phyloP scores from a whole-genome alignment of 306 rosid species.

The Trifolium pratense region DNA sequence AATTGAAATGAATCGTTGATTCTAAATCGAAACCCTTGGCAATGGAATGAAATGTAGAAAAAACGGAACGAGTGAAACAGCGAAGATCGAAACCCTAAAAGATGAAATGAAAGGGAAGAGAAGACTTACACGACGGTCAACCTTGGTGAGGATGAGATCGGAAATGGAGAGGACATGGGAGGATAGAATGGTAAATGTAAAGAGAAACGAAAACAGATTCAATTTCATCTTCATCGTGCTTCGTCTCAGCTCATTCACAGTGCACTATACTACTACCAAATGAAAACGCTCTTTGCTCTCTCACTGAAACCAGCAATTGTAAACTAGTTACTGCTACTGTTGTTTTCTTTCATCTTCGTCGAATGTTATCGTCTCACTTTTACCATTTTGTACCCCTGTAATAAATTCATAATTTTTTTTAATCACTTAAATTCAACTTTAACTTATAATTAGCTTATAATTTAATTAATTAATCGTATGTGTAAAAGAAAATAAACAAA shows the following conservation, averaged over 20 bases:
- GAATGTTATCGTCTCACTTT: background rate
- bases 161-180: constrained; percentile 73
- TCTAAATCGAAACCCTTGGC: background rate
- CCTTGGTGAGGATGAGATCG: constrained; percentile 87
- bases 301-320: background rate
- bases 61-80: too few relatives aligned
- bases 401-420: background rate
- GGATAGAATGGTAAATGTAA: constrained; percentile 53
- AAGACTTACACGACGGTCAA: constrained; percentile 91
- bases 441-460: too few relatives aligned
- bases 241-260: constrained; percentile 38
- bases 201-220: constrained; percentile 55
- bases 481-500: too few relatives aligned
- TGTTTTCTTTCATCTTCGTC: background rate
- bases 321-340: background rate
- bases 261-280: background rate
- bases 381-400: background rate
- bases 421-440: background rate
- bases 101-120: background rate
- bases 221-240: constrained; percentile 37
- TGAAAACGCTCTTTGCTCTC: background rate
- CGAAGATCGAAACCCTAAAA: too few relatives aligned
- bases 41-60: background rate
- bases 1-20: constrained; percentile 7
- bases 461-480: too few relatives aligned